phyloP scores from a whole-genome alignment of 805 yeast species.

The Kuraishia ogatae region DNA sequence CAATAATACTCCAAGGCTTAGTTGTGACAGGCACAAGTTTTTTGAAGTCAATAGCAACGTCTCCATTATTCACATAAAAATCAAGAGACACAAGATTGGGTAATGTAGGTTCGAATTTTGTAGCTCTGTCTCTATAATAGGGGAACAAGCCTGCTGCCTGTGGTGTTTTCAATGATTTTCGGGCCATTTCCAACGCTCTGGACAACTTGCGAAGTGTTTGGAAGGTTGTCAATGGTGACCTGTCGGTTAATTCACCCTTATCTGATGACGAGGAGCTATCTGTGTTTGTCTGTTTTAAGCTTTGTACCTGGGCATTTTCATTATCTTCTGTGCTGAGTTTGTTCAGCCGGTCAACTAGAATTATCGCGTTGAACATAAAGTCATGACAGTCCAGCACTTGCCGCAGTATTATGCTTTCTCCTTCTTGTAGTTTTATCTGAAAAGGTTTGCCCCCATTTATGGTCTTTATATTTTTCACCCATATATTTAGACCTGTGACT shows the following conservation, averaged over 20 bases:
- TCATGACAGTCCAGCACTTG: slow-evolving; percentile 31
- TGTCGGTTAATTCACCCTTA: slow-evolving; percentile 6
- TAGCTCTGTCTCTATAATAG: slow-evolving; percentile 29
- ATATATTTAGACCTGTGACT: slow-evolving; percentile 37
- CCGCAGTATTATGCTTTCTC: slow-evolving; percentile 26
- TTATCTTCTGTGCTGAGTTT: neutral
- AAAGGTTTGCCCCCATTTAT: slow-evolving; percentile 32
- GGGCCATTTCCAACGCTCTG: slow-evolving; percentile 24
- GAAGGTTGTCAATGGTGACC: slow-evolving; percentile 10
- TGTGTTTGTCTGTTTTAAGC: neutral
- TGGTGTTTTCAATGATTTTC: slow-evolving; percentile 37
- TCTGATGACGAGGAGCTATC: neutral
- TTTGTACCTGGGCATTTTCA: too few relatives aligned
- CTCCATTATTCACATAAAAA: slow-evolving; percentile 50
- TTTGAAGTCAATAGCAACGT: slow-evolving; percentile 51
- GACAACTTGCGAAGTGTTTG: slow-evolving; percentile 16
- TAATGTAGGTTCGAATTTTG: slow-evolving; percentile 35
- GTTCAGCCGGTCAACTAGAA: slow-evolving; percentile 26
- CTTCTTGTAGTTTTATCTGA: slow-evolving; percentile 28
- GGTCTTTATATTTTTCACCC: slow-evolving; percentile 24
- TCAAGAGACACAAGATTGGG: slow-evolving; percentile 45
- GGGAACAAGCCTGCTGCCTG: slow-evolving; percentile 54
- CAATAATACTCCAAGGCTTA: slow-evolving; percentile 56
- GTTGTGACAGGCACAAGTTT: slow-evolving; percentile 39
- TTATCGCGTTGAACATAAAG: slow-evolving; percentile 32